phyloP scores from a whole-genome alignment of 2,329 filamentous ascomycete species.

The Zymoseptoria pseudotritici region DNA sequence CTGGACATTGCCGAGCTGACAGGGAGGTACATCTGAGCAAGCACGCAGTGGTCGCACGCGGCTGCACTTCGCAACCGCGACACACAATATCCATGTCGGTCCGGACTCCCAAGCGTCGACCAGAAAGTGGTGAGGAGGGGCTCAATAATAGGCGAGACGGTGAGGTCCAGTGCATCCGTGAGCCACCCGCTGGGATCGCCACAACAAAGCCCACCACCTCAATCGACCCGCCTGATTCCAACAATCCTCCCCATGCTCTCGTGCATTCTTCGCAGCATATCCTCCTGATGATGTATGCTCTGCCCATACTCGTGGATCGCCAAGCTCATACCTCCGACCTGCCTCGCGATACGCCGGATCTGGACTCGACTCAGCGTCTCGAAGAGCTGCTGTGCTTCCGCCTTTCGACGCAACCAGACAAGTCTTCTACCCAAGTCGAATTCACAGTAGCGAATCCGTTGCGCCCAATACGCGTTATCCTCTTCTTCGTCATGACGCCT shows the following conservation, averaged over 20 bases:
- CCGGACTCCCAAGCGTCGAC: too few species aligned
- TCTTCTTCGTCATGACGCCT: slow-evolving; percentile 24
- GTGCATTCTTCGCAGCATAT: slow-evolving; percentile 23
- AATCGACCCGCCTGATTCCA: slow-evolving; percentile 27
- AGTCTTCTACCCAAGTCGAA: slow-evolving; percentile 30
- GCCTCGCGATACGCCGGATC: slow-evolving; percentile 31
- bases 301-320: slow-evolving; percentile 26
- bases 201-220: background rate
- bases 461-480: slow-evolving; percentile 25
- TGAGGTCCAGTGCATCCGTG: too few species aligned
- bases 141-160: too few species aligned
- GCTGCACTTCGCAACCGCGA: too few species aligned
- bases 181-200: too few species aligned
- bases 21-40: too few species aligned
- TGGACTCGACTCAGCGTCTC: slow-evolving; percentile 32
- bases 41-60: too few species aligned
- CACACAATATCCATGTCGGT: too few species aligned
- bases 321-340: slow-evolving; percentile 27
- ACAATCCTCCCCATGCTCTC: slow-evolving; percentile 27
- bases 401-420: slow-evolving; percentile 33
- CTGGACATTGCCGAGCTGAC: background rate
- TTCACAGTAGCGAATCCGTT: slow-evolving; percentile 28
- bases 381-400: slow-evolving; percentile 31
- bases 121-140: too few species aligned
- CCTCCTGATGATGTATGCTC: slow-evolving; percentile 15